Evolutionary conservation across 306 rosid species (phyloP).

Genomic region (Ormosia emarginata): DNA sequence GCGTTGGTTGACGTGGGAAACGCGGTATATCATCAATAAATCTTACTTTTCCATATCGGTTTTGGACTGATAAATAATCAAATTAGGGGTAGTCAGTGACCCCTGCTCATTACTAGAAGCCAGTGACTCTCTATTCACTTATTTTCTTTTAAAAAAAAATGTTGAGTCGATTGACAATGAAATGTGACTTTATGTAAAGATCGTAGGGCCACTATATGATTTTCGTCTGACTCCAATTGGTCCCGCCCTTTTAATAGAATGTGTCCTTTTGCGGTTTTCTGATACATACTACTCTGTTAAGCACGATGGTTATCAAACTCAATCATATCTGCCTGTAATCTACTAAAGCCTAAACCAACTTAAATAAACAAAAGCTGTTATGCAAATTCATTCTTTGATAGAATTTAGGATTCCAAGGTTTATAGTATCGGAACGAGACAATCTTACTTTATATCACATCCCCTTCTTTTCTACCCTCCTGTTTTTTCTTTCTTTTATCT

Average conservation of each 20-base stretch:
- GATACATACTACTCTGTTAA: conserved; percentile 18
- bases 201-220: conserved; percentile 12
- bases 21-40: conserved; percentile 7
- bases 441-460: not conserved
- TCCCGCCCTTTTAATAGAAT: conserved; percentile 32
- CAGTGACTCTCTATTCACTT: conserved; percentile 18
- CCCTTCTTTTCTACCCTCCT: not conserved
- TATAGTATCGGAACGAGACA: not conserved
- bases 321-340: conserved; percentile 3
- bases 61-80: conserved; percentile 12
- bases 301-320: conserved; percentile 13
- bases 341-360: not conserved
- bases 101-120: conserved; percentile 26
- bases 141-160: not conserved
- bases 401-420: not conserved
- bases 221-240: conserved; percentile 12
- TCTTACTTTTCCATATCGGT: not conserved
- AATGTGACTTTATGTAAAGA: conserved; percentile 31
- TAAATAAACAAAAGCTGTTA: not conserved
- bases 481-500: not conserved
- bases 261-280: conserved; percentile 28
- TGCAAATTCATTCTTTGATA: not conserved
- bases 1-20: conserved; percentile 1
- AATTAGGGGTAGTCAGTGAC: conserved; percentile 5
- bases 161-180: conserved; percentile 25